These are phyloP conservation scores for Escovopsis sp. DNA, from an alignment of 2,329 filamentous ascomycete genomes.

Conservation along the genomic window DNA sequence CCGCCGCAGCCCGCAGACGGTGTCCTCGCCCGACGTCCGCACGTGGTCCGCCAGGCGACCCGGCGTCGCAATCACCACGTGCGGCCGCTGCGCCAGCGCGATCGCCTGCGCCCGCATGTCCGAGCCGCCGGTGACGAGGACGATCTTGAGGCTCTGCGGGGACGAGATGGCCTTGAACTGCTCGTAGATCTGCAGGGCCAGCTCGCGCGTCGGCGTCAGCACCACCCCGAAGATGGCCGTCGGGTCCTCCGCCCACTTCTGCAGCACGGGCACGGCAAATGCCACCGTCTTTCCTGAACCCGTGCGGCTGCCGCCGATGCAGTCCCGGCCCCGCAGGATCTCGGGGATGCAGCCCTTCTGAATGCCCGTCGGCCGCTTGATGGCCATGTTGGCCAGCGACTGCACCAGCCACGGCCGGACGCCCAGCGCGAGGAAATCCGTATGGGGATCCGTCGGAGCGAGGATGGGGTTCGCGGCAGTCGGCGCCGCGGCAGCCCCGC, in stretches of 20 bases:
- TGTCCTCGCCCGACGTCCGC: slow-evolving; percentile 79
- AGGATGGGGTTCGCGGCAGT: slow-evolving; percentile 22
- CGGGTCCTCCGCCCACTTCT: slow-evolving; percentile 86
- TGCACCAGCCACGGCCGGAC: slow-evolving; percentile 79
- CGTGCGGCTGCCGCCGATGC: slow-evolving; percentile 85
- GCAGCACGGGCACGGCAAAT: slow-evolving; percentile 86
- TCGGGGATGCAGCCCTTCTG: slow-evolving; percentile 87
- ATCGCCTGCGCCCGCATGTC: slow-evolving; percentile 90
- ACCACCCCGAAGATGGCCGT: slow-evolving; percentile 81
- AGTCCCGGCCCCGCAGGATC: slow-evolving; percentile 80
- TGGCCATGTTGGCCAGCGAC: slow-evolving; percentile 62
- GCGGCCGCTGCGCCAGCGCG: slow-evolving; percentile 64
- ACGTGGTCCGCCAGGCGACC: slow-evolving; percentile 90
- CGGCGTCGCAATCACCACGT: slow-evolving; percentile 88
- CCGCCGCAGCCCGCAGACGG: slow-evolving; percentile 62
- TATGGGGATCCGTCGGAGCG: slow-evolving; percentile 39
- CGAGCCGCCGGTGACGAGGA: slow-evolving; percentile 80
- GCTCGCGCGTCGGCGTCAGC: slow-evolving; percentile 77
- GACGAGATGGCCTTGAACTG: slow-evolving; percentile 89
- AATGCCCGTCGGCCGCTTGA: slow-evolving; percentile 79
- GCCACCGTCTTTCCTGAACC: slow-evolving; percentile 96
- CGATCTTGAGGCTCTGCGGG: slow-evolving; percentile 70
- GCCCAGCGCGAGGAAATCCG: slow-evolving; percentile 55
- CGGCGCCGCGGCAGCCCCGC: slow-evolving; percentile 6
- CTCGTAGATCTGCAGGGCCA: slow-evolving; percentile 91